phyloP scores from a whole-genome alignment of 2,329 filamentous ascomycete species.

The Arachnopeziza araneosa region DNA sequence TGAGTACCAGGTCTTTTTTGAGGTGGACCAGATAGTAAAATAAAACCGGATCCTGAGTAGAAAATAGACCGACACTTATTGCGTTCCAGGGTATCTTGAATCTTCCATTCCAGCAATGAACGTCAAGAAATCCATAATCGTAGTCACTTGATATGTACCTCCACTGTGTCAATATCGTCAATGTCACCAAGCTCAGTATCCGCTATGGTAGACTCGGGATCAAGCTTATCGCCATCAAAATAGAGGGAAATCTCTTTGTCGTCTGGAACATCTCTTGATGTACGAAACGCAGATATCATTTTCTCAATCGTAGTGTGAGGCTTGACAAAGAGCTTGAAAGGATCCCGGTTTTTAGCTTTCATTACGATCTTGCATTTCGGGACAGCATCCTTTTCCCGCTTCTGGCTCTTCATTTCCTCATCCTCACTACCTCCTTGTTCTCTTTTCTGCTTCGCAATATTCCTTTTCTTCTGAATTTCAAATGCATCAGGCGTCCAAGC shows the following conservation, averaged over 20 bases:
- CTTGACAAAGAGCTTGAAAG: slow-evolving; percentile 46
- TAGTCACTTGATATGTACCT: slow-evolving; percentile 46
- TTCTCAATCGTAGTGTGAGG: slow-evolving; percentile 54
- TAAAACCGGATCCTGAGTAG: too few species aligned
- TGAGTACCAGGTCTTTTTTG: too few species aligned
- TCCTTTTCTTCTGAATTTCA: slow-evolving; percentile 28
- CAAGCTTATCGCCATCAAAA: slow-evolving; percentile 72
- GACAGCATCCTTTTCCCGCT: slow-evolving; percentile 22
- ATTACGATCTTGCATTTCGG: slow-evolving; percentile 46
- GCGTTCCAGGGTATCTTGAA: neutral
- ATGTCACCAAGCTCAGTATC: slow-evolving; percentile 69
- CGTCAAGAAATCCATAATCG: neutral
- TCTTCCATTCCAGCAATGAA: neutral
- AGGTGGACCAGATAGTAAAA: too few species aligned
- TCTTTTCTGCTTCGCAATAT: slow-evolving; percentile 8
- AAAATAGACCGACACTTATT: too few species aligned
- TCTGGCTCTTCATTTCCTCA: slow-evolving; percentile 14
- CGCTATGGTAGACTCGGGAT: slow-evolving; percentile 52
- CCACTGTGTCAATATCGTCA: slow-evolving; percentile 68
- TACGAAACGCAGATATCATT: slow-evolving; percentile 57
- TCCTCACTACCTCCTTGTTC: slow-evolving; percentile 18
- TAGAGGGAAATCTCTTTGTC: slow-evolving; percentile 54
- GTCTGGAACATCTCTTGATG: slow-evolving; percentile 43
- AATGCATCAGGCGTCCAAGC: slow-evolving; percentile 67
- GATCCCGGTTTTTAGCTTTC: slow-evolving; percentile 45